Base-by-base conservation (phyloP, 169 alveolate species). In the Plasmodium sp. region DNA sequence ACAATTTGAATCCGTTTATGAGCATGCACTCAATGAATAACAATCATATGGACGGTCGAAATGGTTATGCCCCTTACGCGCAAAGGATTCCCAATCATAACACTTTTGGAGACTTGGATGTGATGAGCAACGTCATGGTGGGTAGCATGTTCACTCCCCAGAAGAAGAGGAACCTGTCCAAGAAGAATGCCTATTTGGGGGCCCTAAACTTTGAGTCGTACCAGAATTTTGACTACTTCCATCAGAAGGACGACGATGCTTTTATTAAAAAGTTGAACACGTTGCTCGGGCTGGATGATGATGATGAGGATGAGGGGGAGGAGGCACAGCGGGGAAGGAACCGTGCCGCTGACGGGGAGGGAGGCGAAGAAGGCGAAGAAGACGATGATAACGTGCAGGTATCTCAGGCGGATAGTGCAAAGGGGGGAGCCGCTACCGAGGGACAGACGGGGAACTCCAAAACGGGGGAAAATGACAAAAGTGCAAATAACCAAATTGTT, bases 191-290 rank as follows among this genome's bases (percentile, higher is more conserved):
- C 33, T 90, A 80, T 48, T 39, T 39, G 58, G 83, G 83, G 62
- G 36, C 56, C 18, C 74, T 90, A 90, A 90, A 90, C 51, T 90
- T 58, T 90, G 94, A 90, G 36, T 67, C 94, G 2, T 90, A 90
- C 54, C 94, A 90, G n/a, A 90, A 90, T 80, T 90, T 90, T 90
- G 94, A 90, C 80, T 90, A 90, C 80, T 90, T 90, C 72, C 91
- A 90, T n/a, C 94, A 90, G 43, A 90, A 90, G 73, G 91, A 90
- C 80, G 94, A 90, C 54, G 90, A 90, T 80, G 94, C 90, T 3
- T 90, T 90, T 80, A 90, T 90, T 58, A 79, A 90, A 10, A 90
- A 90, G 45, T 62, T 90, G 83, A 90, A 90, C 51, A 62, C 84
- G 1, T 80, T 90, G 73, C 94, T 90, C 10, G 94, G 94, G 10